Percentiles rank a stretch among this genome's conserved stretches.
These are phyloP conservation scores for Ustilago curta DNA, from an alignment of 1,284 basidiomycete species.

Conservation along the genomic window DNA sequence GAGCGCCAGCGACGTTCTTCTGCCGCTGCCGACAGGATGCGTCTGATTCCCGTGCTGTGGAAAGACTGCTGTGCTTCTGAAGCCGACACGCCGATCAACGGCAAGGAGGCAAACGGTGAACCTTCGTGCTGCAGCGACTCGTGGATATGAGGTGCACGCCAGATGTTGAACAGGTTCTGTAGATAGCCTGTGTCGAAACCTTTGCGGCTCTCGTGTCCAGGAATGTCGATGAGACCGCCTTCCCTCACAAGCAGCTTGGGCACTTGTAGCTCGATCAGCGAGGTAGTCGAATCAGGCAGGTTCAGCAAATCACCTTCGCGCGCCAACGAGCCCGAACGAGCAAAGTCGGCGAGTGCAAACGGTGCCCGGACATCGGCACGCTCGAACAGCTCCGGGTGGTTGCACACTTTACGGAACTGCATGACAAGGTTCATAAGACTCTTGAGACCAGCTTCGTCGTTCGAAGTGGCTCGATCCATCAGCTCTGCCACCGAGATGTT, in stretches of 20 bases:
- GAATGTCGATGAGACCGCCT: slow-evolving; percentile 80
- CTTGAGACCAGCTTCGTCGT: slow-evolving; percentile 88
- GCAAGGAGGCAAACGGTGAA: slow-evolving; percentile 80
- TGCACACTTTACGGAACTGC: slow-evolving; percentile 99
- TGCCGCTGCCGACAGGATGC: slow-evolving; percentile 72
- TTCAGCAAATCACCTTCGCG: slow-evolving; percentile 87
- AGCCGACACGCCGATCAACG: slow-evolving; percentile 76
- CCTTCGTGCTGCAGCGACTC: slow-evolving; percentile 76
- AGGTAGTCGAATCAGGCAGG: slow-evolving; percentile 83
- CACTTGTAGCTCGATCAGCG: slow-evolving; percentile 83
- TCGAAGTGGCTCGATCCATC: slow-evolving; percentile 87
- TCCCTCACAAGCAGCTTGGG: slow-evolving; percentile 84
- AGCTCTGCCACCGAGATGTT: slow-evolving; percentile 96
- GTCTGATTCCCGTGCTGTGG: slow-evolving; percentile 74
- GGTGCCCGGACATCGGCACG: slow-evolving; percentile 95
- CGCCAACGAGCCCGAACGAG: slow-evolving; percentile 81
- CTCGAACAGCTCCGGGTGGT: slow-evolving; percentile 98
- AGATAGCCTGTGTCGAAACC: slow-evolving; percentile 77
- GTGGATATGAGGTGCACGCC: slow-evolving; percentile 85
- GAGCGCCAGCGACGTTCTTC: slow-evolving; percentile 46
- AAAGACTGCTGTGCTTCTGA: slow-evolving; percentile 76
- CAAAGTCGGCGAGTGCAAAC: slow-evolving; percentile 87
- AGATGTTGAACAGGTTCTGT: slow-evolving; percentile 86
- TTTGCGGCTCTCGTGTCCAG: slow-evolving; percentile 74
- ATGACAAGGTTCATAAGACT: slow-evolving; percentile 99